Conservation (phyloP, 768 basidiomycete genomes). For the Phylloporus sp. region DNA sequence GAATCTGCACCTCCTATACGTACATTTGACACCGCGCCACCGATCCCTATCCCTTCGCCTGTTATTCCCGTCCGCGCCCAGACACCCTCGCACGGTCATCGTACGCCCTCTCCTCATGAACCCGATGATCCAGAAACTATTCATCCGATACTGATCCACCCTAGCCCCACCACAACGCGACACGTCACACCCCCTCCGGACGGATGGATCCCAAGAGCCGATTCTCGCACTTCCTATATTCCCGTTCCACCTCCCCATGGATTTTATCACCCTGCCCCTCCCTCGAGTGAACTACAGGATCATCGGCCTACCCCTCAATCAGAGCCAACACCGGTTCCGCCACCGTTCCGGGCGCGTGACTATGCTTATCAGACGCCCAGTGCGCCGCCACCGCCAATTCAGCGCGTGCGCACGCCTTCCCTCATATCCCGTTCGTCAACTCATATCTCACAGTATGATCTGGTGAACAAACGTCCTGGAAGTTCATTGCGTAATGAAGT, state of each 20-base stretch:
- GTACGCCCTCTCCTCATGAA: constrained; percentile 7
- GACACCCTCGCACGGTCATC: constrained; percentile 21
- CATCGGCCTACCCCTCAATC: constrained; percentile 1
- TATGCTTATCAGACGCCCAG: constrained; percentile 26
- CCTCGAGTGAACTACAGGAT: constrained; percentile 16
- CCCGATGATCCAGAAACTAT: constrained; percentile 24
- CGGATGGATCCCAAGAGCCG: constrained; percentile 28
- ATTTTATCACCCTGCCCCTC: constrained; percentile 11
- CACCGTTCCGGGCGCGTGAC: constrained; percentile 27
- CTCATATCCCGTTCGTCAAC: constrained; percentile 26
- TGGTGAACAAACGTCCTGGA: constrained; percentile 25
- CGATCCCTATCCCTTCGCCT: constrained; percentile 23
- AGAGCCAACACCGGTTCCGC: constrained; percentile 16
- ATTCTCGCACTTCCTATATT: constrained; percentile 25
- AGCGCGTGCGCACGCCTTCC: constrained; percentile 19
- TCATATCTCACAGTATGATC: constrained; percentile 30
- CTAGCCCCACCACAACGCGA: constrained; percentile 10
- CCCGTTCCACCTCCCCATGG: constrained; percentile 21
- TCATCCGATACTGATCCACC: constrained; percentile 28
- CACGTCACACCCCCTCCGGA: constrained; percentile 16
- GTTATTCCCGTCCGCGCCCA: constrained; percentile 9
- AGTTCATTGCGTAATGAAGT: constrained; percentile 27
- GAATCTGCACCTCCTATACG: constrained; percentile 28
- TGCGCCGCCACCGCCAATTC: constrained; percentile 8
- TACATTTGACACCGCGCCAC: constrained; percentile 16